Percentiles rank a stretch among this genome's conserved stretches.
These are phyloP conservation scores for Metschnikowia noctiluminum DNA, from an alignment of 805 yeast species.

Conservation along the genomic window DNA sequence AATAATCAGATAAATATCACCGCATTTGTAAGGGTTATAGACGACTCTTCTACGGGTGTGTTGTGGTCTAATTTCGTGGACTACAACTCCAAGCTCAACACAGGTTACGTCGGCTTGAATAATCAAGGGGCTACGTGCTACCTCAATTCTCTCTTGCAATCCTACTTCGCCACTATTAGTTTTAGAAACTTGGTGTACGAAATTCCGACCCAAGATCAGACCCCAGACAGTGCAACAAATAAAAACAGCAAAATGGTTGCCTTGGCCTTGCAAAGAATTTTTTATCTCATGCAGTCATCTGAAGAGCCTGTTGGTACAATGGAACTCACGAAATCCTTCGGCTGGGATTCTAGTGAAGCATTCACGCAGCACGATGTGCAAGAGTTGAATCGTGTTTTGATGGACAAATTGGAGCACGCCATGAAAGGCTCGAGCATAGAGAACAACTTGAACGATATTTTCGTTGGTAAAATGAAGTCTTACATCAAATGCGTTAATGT, in stretches of 20 bases:
- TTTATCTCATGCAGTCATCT: conserved; percentile 74
- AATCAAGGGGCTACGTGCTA: conserved; percentile 99
- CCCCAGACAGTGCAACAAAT: conserved; percentile 39
- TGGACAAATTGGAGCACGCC: conserved; percentile 87
- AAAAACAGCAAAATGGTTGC: conserved; percentile 47
- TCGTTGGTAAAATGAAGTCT: conserved; percentile 96
- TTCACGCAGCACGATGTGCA: conserved; percentile 98
- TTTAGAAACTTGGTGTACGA: conserved; percentile 85
- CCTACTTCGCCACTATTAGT: conserved; percentile 78
- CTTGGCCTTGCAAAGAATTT: conserved; percentile 81
- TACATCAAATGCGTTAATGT: conserved; percentile 90
- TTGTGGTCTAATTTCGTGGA: conserved; percentile 85
- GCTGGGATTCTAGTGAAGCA: conserved; percentile 95
- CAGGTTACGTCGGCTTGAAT: conserved; percentile 89
- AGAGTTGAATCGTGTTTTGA: conserved; percentile 88
- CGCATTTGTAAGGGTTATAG: conserved; percentile 69
- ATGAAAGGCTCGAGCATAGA: conserved; percentile 84
- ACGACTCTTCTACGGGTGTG: conserved; percentile 88
- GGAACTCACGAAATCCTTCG: conserved; percentile 87
- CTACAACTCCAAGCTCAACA: conserved; percentile 79
- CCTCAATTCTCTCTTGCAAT: conserved; percentile 85
- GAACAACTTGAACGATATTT: conserved; percentile 60
- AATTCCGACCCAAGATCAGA: conserved; percentile 61
- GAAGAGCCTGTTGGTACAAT: conserved; percentile 75
- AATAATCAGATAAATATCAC: conserved; percentile 66